phyloP scores from a whole-genome alignment of 2,329 filamentous ascomycete species.

The Cadophora sp. region DNA sequence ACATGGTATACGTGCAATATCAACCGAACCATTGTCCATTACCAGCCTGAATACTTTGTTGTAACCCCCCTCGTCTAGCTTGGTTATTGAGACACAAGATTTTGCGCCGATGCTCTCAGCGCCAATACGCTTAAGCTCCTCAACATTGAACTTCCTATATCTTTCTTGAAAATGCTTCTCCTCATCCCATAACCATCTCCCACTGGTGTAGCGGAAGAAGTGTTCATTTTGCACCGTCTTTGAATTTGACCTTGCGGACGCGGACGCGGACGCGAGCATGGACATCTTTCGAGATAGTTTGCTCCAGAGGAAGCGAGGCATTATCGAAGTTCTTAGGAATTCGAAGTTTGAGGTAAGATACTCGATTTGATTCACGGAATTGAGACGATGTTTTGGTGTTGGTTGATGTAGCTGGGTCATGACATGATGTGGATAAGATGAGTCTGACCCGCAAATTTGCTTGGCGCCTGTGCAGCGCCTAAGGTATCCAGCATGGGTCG shows the following conservation, averaged over 20 bases:
- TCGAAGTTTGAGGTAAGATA: neutral
- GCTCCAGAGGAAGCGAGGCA: conserved; percentile 1
- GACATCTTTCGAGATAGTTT: neutral
- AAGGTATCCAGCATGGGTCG: no score
- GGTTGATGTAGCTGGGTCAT: no score
- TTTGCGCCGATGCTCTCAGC: conserved; percentile 43
- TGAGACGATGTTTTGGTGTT: no score
- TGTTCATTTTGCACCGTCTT: conserved; percentile 28
- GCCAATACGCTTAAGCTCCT: conserved; percentile 45
- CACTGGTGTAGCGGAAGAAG: conserved; percentile 45
- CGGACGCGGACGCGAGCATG: neutral
- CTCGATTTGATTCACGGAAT: neutral
- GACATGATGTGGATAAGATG: neutral
- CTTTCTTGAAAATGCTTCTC: conserved; percentile 45
- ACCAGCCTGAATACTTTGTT: conserved; percentile 48
- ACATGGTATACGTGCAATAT: conserved; percentile 39
- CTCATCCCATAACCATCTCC: conserved; percentile 48
- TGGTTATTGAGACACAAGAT: conserved; percentile 47
- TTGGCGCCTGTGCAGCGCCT: no score
- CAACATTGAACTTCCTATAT: conserved; percentile 47
- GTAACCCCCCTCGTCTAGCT: conserved; percentile 48
- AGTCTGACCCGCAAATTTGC: no score
- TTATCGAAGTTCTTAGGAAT: neutral
- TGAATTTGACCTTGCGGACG: neutral
- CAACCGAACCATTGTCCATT: conserved; percentile 42